Evolutionary conservation across 1,284 basidiomycete species (phyloP).

Genomic region (Lentinula novae-zelandiae): DNA sequence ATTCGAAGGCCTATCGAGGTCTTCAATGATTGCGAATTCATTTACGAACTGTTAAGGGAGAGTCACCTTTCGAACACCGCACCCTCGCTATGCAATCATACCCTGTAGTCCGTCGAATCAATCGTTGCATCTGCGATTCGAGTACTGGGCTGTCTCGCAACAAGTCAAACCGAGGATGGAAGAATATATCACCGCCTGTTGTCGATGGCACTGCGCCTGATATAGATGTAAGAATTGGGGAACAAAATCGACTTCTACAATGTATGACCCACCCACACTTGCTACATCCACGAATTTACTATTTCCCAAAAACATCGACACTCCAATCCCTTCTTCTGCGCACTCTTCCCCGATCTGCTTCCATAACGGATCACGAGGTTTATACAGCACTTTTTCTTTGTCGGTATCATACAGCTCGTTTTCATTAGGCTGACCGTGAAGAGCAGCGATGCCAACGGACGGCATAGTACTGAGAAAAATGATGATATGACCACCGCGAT

Average conservation of each 20-base stretch:
- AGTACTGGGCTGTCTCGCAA: constrained; percentile 68
- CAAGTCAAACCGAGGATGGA: constrained; percentile 86
- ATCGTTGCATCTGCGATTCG: constrained; percentile 68
- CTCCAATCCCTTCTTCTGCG: constrained; percentile 86
- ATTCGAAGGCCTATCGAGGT: constrained; percentile 64
- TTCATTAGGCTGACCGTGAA: constrained; percentile 58
- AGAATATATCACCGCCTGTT: constrained; percentile 93
- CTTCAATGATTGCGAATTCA: background rate
- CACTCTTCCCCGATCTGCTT: constrained; percentile 83
- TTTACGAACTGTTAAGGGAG: constrained; percentile 7
- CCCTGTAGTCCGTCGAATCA: constrained; percentile 71
- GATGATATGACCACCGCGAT: constrained; percentile 84
- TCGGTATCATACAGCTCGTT: constrained; percentile 81
- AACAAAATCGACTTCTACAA: background rate
- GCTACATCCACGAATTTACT: constrained; percentile 85
- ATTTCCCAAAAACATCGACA: constrained; percentile 88
- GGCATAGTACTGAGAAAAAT: constrained; percentile 82
- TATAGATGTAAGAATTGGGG: constrained; percentile 5
- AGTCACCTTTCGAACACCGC: constrained; percentile 80
- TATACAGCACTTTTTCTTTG: constrained; percentile 82
- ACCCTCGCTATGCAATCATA: constrained; percentile 84
- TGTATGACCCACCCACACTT: constrained; percentile 64
- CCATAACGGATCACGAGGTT: constrained; percentile 78
- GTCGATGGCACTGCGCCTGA: constrained; percentile 64
- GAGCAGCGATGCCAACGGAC: constrained; percentile 73